Base-by-base conservation (phyloP, 768 basidiomycete genomes). In the Clitopilus hobsonii region DNA sequence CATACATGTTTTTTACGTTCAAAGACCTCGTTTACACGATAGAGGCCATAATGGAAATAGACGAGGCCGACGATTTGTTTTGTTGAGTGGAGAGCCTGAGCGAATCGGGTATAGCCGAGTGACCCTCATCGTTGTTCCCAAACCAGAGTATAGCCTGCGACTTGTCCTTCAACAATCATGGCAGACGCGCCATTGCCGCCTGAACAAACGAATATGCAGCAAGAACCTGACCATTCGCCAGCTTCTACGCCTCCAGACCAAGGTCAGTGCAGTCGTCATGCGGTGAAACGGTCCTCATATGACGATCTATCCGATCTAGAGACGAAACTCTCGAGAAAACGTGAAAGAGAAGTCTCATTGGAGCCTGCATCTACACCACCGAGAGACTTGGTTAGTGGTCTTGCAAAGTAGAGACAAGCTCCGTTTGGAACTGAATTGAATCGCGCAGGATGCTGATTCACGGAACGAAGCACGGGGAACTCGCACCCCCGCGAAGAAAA, bases 331-430 rank as follows among this genome's bases (percentile, higher is more conserved):
- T 83, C 87, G 22, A 79, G 80, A 67, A 92, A 92, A 69, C 79
- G 89, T 59, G 88, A 89, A 68, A 76, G 89, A 29, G 89, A 91
- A 68, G 82, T 86, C 22, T 92, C 89, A 24, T 69, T 87, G 28
- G 89, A 92, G 67, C 88, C 89, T 55, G 73, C 67, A 56, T 74
- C 76, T 41, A 75, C 79, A 2, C 78, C 83, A 38, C 41, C 41
- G 22, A 45, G 41, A 45, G 41, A 45, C 6, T 45, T 23, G 41
- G 41, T 45, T 18, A 51, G 13, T 29, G n/a, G 20, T 52, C 49
- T 53, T 29, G 52, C 57, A 16, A n/a, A n/a, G 6, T 38, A 53
- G 18, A 28, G 30, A 52, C 54, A 6, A 8, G 41, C 22, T 45
- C 22, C 41, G 22, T 23, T 45, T 45, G 41, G 41, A 45, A 45